Percentiles rank a stretch among this genome's conserved stretches.
These are phyloP conservation scores for Blastobotrys peoriensis DNA, from an alignment of 805 yeast genomes.

Conservation along the genomic window DNA sequence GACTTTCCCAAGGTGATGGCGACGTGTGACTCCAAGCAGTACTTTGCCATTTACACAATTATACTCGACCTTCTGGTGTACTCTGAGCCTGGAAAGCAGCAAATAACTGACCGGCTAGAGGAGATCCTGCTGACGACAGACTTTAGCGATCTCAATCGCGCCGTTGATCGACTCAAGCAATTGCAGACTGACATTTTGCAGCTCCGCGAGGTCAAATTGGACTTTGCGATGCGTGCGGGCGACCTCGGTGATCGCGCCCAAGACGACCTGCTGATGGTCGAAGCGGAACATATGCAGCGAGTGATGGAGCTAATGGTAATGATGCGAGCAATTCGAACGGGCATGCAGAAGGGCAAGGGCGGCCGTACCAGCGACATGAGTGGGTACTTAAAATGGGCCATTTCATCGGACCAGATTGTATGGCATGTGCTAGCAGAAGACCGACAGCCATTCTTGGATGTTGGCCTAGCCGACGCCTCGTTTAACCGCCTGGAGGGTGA, in stretches of 20 bases:
- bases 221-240: constrained; percentile 44
- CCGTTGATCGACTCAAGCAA: constrained; percentile 41
- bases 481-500: constrained; percentile 57
- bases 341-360: constrained; percentile 26
- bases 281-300: constrained; percentile 26
- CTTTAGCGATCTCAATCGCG: constrained; percentile 50
- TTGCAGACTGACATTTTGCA: constrained; percentile 46
- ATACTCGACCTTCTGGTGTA: constrained; percentile 60
- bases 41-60: constrained; percentile 58
- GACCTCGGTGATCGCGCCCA: constrained; percentile 35
- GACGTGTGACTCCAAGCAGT: constrained; percentile 68
- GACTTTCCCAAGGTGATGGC: constrained; percentile 67
- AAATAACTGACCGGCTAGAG: constrained; percentile 52
- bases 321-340: constrained; percentile 31
- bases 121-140: constrained; percentile 67
- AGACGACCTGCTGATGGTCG: constrained; percentile 24
- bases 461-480: constrained; percentile 55
- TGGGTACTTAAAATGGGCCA: constrained; percentile 39
- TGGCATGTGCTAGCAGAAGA: constrained; percentile 61
- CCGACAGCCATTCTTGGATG: constrained; percentile 60
- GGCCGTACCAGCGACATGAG: constrained; percentile 31
- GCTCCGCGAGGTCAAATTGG: constrained; percentile 39
- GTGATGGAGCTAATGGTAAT: constrained; percentile 28
- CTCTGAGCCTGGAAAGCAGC: constrained; percentile 62
- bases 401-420: constrained; percentile 62